These are phyloP conservation scores for Phragmites australis DNA, from an alignment of 176 grass and related monocot genomes.

Conservation along the genomic window DNA sequence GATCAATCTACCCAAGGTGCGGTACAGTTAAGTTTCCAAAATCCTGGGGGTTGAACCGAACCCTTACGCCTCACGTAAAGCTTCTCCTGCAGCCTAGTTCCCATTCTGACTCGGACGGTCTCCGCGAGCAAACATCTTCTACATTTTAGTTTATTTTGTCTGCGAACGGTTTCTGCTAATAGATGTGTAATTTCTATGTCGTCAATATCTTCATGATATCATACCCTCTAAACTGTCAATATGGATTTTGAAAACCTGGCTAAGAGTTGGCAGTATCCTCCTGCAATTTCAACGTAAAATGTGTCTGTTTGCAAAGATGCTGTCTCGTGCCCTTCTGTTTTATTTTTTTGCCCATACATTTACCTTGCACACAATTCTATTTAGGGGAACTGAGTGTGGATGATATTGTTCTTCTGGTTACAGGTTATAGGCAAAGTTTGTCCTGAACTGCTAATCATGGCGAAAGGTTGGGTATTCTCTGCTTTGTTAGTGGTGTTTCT, in stretches of 20 bases:
- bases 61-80: neutral
- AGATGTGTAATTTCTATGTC: neutral
- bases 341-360: conserved; percentile 6
- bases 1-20: neutral
- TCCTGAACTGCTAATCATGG: conserved; percentile 48
- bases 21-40: neutral
- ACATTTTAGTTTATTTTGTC: neutral
- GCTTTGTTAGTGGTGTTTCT: conserved; percentile 35
- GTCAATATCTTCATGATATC: neutral
- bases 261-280: neutral
- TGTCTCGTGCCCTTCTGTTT: neutral
- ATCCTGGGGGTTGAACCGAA: neutral
- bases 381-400: neutral
- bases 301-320: neutral
- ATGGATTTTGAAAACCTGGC: conserved; percentile 14
- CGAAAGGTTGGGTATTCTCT: conserved; percentile 44
- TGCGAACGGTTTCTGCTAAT: neutral
- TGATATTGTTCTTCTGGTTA: conserved; percentile 21
- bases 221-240: neutral
- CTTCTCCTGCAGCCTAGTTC: neutral
- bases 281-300: conserved; percentile 6
- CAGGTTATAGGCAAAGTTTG: conserved; percentile 41
- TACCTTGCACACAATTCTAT: neutral
- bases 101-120: neutral
- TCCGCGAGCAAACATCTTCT: neutral